These are phyloP conservation scores for Exophiala aquamarina DNA, from an alignment of 2,329 filamentous ascomycete species.

Conservation along the genomic window DNA sequence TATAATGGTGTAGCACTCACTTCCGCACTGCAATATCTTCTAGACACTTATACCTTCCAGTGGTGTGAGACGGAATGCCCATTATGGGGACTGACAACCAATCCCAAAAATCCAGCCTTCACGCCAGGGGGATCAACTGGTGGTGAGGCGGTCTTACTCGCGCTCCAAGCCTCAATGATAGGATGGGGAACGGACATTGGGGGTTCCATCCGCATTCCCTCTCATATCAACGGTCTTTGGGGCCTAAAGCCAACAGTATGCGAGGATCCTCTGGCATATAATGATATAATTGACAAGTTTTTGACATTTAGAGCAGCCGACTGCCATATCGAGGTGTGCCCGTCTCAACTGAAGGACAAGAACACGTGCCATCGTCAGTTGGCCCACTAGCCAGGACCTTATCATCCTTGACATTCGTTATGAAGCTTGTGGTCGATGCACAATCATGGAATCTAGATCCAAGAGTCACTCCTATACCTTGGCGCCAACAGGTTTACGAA, in stretches of 20 bases:
- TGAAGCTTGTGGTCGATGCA: conserved; percentile 36
- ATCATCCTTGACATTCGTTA: conserved; percentile 47
- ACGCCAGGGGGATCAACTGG: conserved; percentile 51
- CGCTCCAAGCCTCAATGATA: conserved; percentile 42
- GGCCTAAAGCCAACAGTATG: conserved; percentile 50
- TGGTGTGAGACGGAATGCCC: conserved; percentile 57
- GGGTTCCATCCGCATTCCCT: conserved; percentile 51
- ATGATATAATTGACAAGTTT: conserved; percentile 43
- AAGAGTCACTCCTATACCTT: conserved; percentile 53
- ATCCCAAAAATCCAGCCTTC: conserved; percentile 43
- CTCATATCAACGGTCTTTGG: conserved; percentile 49
- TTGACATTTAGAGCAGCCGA: conserved; percentile 33
- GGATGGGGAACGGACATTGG: conserved; percentile 55
- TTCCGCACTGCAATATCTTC: conserved; percentile 41
- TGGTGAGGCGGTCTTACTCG: conserved; percentile 42
- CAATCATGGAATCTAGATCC: conserved; percentile 58
- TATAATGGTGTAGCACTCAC: conserved; percentile 49
- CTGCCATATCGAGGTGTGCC: conserved; percentile 59
- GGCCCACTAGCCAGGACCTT: conserved; percentile 59
- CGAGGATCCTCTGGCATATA: conserved; percentile 34
- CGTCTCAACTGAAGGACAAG: conserved; percentile 63
- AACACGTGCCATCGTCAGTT: conserved; percentile 63
- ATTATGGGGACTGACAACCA: conserved; percentile 50
- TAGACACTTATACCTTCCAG: conserved; percentile 47
- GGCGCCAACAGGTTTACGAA: conserved; percentile 51